These are phyloP conservation scores for Butyriboletus loyo DNA, from an alignment of 768 basidiomycete species.

Conservation along the genomic window DNA sequence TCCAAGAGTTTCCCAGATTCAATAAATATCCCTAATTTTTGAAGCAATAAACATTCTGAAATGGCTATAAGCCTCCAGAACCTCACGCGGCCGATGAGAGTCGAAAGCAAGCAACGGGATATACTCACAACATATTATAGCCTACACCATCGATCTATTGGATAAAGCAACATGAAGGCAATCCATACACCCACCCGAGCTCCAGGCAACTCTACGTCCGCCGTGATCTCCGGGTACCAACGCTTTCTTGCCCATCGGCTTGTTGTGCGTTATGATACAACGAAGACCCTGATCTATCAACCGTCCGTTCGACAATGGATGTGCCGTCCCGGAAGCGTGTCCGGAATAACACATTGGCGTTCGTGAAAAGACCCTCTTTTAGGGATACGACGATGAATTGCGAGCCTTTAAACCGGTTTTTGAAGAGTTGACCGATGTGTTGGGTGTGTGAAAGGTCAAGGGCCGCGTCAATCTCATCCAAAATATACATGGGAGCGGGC, in stretches of 20 bases:
- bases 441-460: slow-evolving; percentile 95
- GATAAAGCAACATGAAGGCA: background rate
- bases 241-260: slow-evolving; percentile 6
- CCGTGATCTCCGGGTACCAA: slow-evolving; percentile 19
- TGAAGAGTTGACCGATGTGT: slow-evolving; percentile 97
- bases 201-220: slow-evolving; percentile 4
- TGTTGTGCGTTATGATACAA: slow-evolving; percentile 31
- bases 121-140: slow-evolving; percentile 9
- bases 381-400: slow-evolving; percentile 98
- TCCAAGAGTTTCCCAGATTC: too few relatives aligned
- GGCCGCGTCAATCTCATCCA: slow-evolving; percentile 98
- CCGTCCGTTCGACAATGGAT: slow-evolving; percentile 81
- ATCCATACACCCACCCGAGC: background rate
- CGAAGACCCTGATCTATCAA: slow-evolving; percentile 55
- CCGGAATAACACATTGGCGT: slow-evolving; percentile 94
- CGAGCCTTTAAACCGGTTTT: slow-evolving; percentile 93
- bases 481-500: slow-evolving; percentile 98
- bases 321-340: slow-evolving; percentile 94
- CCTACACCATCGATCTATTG: slow-evolving; percentile 8
- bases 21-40: too few relatives aligned
- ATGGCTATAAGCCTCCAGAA: background rate
- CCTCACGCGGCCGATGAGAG: background rate
- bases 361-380: slow-evolving; percentile 96
- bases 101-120: background rate
- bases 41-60: too few relatives aligned